phyloP scores from a whole-genome alignment of 1,139 yeast species.

The Pichia sp. region DNA sequence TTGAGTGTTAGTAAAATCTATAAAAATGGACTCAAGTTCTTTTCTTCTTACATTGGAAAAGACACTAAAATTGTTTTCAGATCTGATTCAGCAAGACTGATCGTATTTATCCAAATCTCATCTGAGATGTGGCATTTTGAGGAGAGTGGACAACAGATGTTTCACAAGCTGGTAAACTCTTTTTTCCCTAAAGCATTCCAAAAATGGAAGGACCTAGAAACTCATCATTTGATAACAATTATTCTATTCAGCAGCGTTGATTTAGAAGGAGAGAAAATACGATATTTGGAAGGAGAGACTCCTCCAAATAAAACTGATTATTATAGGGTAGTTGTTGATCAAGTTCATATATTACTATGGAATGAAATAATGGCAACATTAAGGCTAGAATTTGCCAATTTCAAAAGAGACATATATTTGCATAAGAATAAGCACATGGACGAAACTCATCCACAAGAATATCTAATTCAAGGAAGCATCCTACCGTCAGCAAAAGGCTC shows the following conservation, averaged over 20 bases:
- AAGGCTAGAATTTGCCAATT: conserved; percentile 78
- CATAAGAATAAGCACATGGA: conserved; percentile 33
- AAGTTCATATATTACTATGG: conserved; percentile 81
- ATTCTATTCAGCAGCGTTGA: conserved; percentile 85
- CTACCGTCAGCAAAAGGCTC: conserved; percentile 90
- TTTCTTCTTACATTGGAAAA: conserved; percentile 63
- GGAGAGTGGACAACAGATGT: conserved; percentile 91
- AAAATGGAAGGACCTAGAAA: conserved; percentile 79
- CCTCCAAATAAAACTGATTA: conserved; percentile 67
- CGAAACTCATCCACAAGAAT: conserved; percentile 29
- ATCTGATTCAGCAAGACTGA: conserved; percentile 82
- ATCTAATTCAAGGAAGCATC: conserved; percentile 50
- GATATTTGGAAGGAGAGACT: conserved; percentile 66
- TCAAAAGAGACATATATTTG: conserved; percentile 67
- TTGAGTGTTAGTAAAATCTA: conserved; percentile 66
- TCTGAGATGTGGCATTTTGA: conserved; percentile 98
- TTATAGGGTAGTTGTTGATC: conserved; percentile 92
- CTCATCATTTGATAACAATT: conserved; percentile 88
- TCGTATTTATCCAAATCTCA: conserved; percentile 82
- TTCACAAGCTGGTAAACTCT: conserved; percentile 86
- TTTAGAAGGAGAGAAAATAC: conserved; percentile 53
- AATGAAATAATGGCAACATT: conserved; percentile 84
- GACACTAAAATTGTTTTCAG: conserved; percentile 79
- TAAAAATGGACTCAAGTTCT: conserved; percentile 61
- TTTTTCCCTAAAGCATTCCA: conserved; percentile 85